Conservation (phyloP, 495 filamentous ascomycete genomes). For the Lindgomyces ingoldianus region DNA sequence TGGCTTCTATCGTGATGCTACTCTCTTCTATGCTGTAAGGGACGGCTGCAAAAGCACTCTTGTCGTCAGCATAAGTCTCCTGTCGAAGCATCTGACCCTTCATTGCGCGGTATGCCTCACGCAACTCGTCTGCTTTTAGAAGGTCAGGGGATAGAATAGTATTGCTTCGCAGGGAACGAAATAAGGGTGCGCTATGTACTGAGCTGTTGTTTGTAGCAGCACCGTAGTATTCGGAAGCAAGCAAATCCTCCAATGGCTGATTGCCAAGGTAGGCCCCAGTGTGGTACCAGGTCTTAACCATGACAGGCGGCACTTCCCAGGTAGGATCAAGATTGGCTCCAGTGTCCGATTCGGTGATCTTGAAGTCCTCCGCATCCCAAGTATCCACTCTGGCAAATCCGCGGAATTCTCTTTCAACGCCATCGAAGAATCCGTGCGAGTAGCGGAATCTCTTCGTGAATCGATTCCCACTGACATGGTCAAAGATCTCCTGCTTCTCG, state of each 20-base stretch:
- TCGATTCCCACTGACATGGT: constrained; percentile 28
- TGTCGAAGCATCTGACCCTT: constrained; percentile 31
- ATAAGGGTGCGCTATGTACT: no score
- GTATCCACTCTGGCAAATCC: background rate
- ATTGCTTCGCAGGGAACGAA: no score
- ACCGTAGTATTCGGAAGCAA: background rate
- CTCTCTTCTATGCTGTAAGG: no score
- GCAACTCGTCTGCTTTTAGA: constrained; percentile 8
- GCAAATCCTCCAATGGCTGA: background rate
- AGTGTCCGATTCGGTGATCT: background rate
- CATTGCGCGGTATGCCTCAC: constrained; percentile 36
- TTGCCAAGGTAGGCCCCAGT: constrained; percentile 11
- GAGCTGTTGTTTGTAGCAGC: no score
- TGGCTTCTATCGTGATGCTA: no score
- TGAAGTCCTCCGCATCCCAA: background rate
- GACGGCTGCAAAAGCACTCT: no score
- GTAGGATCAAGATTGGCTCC: background rate
- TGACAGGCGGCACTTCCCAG: constrained; percentile 10
- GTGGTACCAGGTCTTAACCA: constrained; percentile 38
- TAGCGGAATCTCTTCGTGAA: constrained; percentile 38
- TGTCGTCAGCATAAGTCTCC: constrained; percentile 39
- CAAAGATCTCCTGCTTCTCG: constrained; percentile 7
- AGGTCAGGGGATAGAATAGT: no score
- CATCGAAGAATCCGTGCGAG: constrained; percentile 47
- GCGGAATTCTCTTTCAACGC: background rate